Evolutionary conservation across 2,329 filamentous ascomycete species (phyloP), one percentile per base, ranked within the genome.

Genomic region (Aspergillus quadrilineatus): DNA sequence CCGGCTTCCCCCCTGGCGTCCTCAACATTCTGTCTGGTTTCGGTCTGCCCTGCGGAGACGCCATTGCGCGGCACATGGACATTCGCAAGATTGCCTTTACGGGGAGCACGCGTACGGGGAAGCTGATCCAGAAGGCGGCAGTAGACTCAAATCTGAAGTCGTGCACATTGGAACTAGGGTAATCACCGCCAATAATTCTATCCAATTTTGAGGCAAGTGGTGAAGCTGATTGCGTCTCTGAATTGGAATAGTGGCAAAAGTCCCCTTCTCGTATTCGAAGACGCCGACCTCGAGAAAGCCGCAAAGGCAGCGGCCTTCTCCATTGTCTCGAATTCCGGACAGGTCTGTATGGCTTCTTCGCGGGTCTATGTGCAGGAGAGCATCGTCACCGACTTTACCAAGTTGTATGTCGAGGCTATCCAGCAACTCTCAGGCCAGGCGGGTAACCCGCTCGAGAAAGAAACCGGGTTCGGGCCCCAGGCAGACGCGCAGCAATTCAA

Each of bases 391-490:
- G 32, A 58, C 6, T 63, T 65, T 17, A 28, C 22, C 9, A 44
- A 44, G 42, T 8, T 26, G 17, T 28, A 44, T 44, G 26, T 56
- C 12, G n/a, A 56, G 14, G 30, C 29, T 6, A 52, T 58, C 15
- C 10, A 32, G n/a, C 8, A 36, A 26, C n/a, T 17, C 3, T 4
- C n/a, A 52, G 88, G n/a, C 4, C 69, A 79, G 66, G 73, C 84
- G 77, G 94, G 93, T 82, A 82, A 86, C 80, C 90, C 90, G 63
- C 93, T 94, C 82, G 79, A 83, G 66, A 72, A 82, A 64, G 82
- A 88, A 61, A 93, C 89, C 64, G 93, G 93, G 88, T 90, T 94
- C 77, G 91, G 91, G 50, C 90, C 91, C 39, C 90, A 94, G 78
- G 88, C 94, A 69, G 90, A 87, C 64, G 82, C 94, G 77, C 79